Evolutionary conservation across 345 rosid genomes (phyloP).

Genomic region (Populus tremula): DNA sequence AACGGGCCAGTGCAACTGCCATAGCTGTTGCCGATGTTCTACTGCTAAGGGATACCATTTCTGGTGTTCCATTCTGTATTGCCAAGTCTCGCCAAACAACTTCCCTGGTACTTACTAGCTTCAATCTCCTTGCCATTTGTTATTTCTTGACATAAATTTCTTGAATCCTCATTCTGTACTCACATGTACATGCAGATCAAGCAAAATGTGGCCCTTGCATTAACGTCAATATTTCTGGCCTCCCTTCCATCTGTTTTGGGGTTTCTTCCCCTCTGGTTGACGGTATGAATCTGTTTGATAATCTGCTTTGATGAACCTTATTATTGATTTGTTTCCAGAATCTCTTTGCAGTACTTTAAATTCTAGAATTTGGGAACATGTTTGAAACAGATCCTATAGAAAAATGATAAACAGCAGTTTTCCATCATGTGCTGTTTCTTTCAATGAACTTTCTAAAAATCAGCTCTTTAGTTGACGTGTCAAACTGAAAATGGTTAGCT

Average conservation of each 20-base stretch:
- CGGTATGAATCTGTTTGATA: slow-evolving; percentile 46
- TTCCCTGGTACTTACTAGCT: slow-evolving; percentile 48
- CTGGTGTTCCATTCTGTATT: slow-evolving; percentile 82
- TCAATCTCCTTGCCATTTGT: background rate
- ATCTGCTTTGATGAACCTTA: background rate
- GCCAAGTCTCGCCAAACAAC: slow-evolving; percentile 88
- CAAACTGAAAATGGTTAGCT: background rate
- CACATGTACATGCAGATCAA: slow-evolving; percentile 53
- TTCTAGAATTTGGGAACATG: background rate
- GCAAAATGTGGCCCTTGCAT: slow-evolving; percentile 89
- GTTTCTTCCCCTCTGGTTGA: slow-evolving; percentile 86
- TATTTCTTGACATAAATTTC: background rate
- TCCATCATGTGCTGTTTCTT: background rate
- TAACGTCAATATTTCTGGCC: slow-evolving; percentile 69
- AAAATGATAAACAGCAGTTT: background rate
- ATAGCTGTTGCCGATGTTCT: slow-evolving; percentile 90
- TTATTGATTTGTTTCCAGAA: background rate
- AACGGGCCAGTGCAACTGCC: slow-evolving; percentile 96
- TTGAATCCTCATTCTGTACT: slow-evolving; percentile 5
- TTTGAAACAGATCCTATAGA: background rate
- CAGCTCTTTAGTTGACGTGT: background rate
- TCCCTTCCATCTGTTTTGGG: slow-evolving; percentile 85
- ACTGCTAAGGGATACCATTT: slow-evolving; percentile 67
- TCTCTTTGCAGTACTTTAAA: background rate
- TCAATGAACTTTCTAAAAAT: background rate